Conservation (phyloP, 2,329 filamentous ascomycete genomes). For the Colletotrichum noveboracense region DNA sequence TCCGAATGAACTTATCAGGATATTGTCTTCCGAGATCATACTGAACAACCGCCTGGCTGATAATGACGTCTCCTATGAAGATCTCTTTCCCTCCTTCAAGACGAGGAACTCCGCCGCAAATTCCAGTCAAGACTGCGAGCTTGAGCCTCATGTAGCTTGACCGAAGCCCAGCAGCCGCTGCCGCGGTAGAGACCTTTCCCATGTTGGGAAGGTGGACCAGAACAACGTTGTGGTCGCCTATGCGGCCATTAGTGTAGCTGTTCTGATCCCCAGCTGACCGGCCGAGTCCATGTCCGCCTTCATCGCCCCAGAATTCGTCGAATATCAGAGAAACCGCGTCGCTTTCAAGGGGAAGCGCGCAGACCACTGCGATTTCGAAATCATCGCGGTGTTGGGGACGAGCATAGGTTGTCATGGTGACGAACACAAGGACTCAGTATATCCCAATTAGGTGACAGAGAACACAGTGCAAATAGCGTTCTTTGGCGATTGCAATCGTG, state of each 20-base stretch:
- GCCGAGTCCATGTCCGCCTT: constrained; percentile 22
- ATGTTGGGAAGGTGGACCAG: constrained; percentile 31
- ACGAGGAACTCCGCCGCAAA: constrained; percentile 28
- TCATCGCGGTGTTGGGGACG: background rate
- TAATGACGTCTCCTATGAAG: constrained; percentile 36
- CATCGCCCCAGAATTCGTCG: constrained; percentile 2
- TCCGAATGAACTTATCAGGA: constrained; percentile 20
- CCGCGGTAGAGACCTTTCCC: constrained; percentile 29
- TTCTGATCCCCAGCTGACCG: constrained; percentile 32
- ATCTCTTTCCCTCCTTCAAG: constrained; percentile 4
- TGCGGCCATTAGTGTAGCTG: constrained; percentile 27
- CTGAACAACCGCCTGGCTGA: constrained; percentile 27
- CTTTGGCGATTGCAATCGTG: background rate
- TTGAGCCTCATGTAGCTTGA: constrained; percentile 33
- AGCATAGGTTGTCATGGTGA: background rate
- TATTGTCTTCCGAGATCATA: constrained; percentile 27
- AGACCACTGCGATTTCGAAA: background rate
- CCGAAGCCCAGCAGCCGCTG: constrained; percentile 10
- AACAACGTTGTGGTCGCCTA: constrained; percentile 34
- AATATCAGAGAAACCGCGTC: background rate
- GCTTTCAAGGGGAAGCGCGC: background rate
- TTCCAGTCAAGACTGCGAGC: constrained; percentile 27
- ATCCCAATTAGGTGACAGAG: accelerated
- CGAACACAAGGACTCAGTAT: accelerated
- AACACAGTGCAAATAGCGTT: accelerated